Conservation (phyloP, 2,329 filamentous ascomycete species). For the Didymella sp. region DNA sequence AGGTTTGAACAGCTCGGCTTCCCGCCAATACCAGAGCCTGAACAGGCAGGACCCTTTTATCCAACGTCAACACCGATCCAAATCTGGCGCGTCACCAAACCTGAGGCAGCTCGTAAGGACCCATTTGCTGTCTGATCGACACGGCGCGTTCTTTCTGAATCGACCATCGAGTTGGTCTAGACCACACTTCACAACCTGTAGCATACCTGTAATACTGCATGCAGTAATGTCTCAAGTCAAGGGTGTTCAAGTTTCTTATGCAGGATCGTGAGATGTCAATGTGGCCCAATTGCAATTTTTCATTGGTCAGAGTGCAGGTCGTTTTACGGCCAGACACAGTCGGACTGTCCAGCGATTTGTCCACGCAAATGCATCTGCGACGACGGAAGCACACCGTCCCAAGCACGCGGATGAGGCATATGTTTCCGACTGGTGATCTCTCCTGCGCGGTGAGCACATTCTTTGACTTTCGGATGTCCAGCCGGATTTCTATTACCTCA, state of each 20-base stretch:
- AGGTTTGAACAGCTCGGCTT: slow-evolving; percentile 43
- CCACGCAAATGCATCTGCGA: slow-evolving; percentile 21
- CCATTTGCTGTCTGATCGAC: slow-evolving; percentile 38
- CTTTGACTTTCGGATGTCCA: slow-evolving; percentile 16
- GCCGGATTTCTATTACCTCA: slow-evolving; percentile 34
- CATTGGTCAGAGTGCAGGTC: slow-evolving; percentile 30
- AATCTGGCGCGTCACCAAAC: slow-evolving; percentile 57
- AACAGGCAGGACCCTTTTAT: slow-evolving; percentile 71
- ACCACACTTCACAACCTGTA: slow-evolving; percentile 24
- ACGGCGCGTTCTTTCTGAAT: slow-evolving; percentile 8
- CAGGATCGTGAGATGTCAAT: slow-evolving; percentile 25
- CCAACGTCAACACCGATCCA: slow-evolving; percentile 65
- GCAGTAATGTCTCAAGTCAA: slow-evolving; percentile 26
- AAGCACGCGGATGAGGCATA: slow-evolving; percentile 13
- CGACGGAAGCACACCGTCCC: slow-evolving; percentile 19
- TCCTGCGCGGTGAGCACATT: slow-evolving; percentile 28
- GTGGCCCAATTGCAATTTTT: slow-evolving; percentile 20
- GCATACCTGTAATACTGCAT: slow-evolving; percentile 27
- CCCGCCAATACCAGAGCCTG: slow-evolving; percentile 38
- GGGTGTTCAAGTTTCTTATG: slow-evolving; percentile 20
- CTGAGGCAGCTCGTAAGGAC: slow-evolving; percentile 25
- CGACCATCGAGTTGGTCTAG: slow-evolving; percentile 29
- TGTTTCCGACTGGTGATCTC: slow-evolving; percentile 29
- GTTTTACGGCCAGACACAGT: slow-evolving; percentile 3
- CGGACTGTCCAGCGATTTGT: slow-evolving; percentile 9